Evolutionary conservation across 129 eudicot species (phyloP).

Genomic region (Flaveria ramosissima): DNA sequence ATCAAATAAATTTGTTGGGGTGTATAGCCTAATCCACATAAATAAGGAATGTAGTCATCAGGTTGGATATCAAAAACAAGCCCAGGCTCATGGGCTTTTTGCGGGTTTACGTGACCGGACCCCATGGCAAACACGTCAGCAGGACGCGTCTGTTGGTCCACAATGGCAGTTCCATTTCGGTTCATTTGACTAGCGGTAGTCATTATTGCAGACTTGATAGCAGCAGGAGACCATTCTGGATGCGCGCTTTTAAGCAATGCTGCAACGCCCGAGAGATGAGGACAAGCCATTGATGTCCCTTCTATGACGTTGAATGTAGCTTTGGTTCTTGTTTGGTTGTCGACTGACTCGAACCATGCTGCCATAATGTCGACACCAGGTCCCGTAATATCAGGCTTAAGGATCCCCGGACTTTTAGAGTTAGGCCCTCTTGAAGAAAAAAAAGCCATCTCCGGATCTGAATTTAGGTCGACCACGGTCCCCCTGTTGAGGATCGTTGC

Average conservation of each 20-base stretch:
- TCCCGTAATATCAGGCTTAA: conserved; percentile 61
- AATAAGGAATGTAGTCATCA: conserved; percentile 55
- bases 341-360: conserved; percentile 50
- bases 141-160: conserved; percentile 36
- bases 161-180: conserved; percentile 26
- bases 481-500: conserved; percentile 50
- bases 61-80: conserved; percentile 58
- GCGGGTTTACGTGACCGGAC: conserved; percentile 63
- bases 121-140: conserved; percentile 55
- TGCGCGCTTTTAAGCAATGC: conserved; percentile 60
- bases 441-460: conserved; percentile 48
- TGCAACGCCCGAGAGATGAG: conserved; percentile 61
- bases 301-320: conserved; percentile 39
- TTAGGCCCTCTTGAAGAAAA: conserved; percentile 67
- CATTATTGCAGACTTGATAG: conserved; percentile 68
- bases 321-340: conserved; percentile 27
- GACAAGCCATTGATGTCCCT: conserved; percentile 71
- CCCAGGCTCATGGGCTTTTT: conserved; percentile 55
- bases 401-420: conserved; percentile 47
- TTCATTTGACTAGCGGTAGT: conserved; percentile 49
- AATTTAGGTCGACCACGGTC: conserved; percentile 32
- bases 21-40: conserved; percentile 56
- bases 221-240: conserved; percentile 75
- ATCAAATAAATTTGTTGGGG: conserved; percentile 23
- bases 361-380: conserved; percentile 66